These are phyloP conservation scores for Camelina laxa DNA, from an alignment of 345 rosid genomes.

Conservation along the genomic window DNA sequence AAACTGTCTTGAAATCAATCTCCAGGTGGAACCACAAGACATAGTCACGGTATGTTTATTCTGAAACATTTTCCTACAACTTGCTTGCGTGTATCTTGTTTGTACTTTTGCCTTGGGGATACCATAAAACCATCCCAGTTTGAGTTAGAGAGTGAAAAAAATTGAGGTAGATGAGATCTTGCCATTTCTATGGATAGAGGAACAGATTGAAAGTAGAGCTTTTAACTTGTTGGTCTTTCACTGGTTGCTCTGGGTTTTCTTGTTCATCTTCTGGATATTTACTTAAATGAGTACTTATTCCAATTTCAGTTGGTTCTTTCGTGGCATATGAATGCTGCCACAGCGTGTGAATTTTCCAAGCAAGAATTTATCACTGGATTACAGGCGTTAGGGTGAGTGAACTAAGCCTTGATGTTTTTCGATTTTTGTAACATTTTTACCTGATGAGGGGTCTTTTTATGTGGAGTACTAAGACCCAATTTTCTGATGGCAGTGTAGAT, in stretches of 20 bases:
- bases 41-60: slow-evolving; percentile 82
- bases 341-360: slow-evolving; percentile 94
- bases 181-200: slow-evolving; percentile 3
- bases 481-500: slow-evolving; percentile 80
- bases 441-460: slow-evolving; percentile 11
- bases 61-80: slow-evolving; percentile 26
- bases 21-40: slow-evolving; percentile 99
- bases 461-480: slow-evolving; percentile 31
- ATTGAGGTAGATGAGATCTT: slow-evolving; percentile 3
- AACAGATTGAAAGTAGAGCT: not conserved
- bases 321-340: slow-evolving; percentile 99
- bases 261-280: slow-evolving; percentile 2
- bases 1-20: slow-evolving; percentile 34
- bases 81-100: slow-evolving; percentile 2
- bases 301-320: slow-evolving; percentile 85
- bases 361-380: slow-evolving; percentile 86
- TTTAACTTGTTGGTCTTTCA: not conserved
- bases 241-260: not conserved
- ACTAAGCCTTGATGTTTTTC: slow-evolving; percentile 8
- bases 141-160: not conserved
- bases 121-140: not conserved
- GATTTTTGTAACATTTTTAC: not conserved
- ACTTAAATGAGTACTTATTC: slow-evolving; percentile 5
- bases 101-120: not conserved
- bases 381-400: slow-evolving; percentile 79